Evolutionary conservation across 225 moss, liverwort and hornwort genomes (phyloP), one percentile per base, ranked within the genome.

Genomic region (Anthoceros angustus): DNA sequence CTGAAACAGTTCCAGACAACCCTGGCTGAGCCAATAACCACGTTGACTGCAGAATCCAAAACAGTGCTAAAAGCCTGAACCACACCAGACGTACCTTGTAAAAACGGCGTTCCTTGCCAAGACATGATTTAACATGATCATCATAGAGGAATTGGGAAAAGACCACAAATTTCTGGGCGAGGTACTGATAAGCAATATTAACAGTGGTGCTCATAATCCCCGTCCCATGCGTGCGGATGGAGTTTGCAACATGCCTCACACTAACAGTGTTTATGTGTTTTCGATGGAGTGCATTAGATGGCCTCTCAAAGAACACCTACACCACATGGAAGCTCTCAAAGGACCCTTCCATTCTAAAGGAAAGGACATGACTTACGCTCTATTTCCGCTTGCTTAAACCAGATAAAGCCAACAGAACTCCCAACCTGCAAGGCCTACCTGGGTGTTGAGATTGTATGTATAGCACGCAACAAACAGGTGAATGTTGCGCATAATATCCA

Each of bases 161-260:
- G 62, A 88, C 84, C 61, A 87, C 73, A 77, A 98, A 92, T 68
- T 92, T 98, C 72, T 92, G 91, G 69, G 92, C 88, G 72, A 98
- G 73, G 69, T 86, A 98, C 73, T 98, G 95, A 72, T 98, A 98
- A 45, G 84, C 87, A 48, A 98, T 92, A 72, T 98, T 98, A 26
- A 92, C 86, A 66, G 95, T 98, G 40, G 95, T 98, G 64, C 92
- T 98, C 74, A 98, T 98, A 66, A 98, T 98, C 50, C 95, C 95
- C 62, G 83, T 80, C 64, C 95, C 89, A 73, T 98, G 95, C 67
- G 86, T 91, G 64, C 95, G 95, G 48, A 98, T 98, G 69, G 95
- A 98, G 69, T 98, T 98, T 41, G 95, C 92, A 69, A 98, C 92
- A 75, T 98, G 91, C 73, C 80, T 98, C 71, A 87, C 86, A 68